phyloP scores from a whole-genome alignment of 768 basidiomycete species.

The Hydnomerulius pinastri region DNA sequence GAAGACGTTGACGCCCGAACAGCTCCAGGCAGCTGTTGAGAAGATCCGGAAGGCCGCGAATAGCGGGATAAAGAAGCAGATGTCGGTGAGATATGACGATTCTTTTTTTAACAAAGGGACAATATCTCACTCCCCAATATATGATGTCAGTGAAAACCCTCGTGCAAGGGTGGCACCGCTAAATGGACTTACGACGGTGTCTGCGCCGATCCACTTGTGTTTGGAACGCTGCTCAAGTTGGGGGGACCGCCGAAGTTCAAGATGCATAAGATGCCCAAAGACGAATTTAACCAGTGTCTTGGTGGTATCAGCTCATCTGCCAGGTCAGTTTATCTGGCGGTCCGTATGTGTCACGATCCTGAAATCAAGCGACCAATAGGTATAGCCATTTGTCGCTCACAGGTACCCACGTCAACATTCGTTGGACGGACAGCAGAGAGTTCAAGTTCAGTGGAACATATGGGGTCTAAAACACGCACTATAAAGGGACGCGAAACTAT shows the following conservation, averaged over 20 bases:
- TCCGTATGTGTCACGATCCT: neutral
- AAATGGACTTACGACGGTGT: conserved; percentile 57
- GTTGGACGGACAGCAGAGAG: conserved; percentile 49
- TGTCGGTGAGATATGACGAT: conserved; percentile 36
- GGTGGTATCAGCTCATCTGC: conserved; percentile 37
- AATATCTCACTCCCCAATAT: neutral
- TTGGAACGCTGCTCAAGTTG: conserved; percentile 45
- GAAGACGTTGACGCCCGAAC: conserved; percentile 37
- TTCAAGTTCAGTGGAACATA: conserved; percentile 60
- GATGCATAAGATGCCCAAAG: conserved; percentile 44
- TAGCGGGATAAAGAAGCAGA: conserved; percentile 55
- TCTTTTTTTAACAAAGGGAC: neutral
- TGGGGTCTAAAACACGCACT: conserved; percentile 22
- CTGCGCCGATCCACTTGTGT: conserved; percentile 47
- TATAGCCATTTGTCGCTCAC: conserved; percentile 42
- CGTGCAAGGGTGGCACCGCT: conserved; percentile 47
- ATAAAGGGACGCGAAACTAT: no score
- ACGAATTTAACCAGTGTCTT: conserved; percentile 36
- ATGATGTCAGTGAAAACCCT: conserved; percentile 48
- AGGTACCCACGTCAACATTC: conserved; percentile 44
- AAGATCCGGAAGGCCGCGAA: conserved; percentile 46
- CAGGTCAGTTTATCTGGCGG: conserved; percentile 30
- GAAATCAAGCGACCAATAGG: conserved; percentile 25
- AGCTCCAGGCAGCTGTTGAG: conserved; percentile 44
- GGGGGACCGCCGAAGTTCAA: conserved; percentile 51